Percentiles rank a stretch among this genome's conserved stretches.
These are phyloP conservation scores for Athelia psychrophila DNA, from an alignment of 1,284 basidiomycete species.

Conservation along the genomic window DNA sequence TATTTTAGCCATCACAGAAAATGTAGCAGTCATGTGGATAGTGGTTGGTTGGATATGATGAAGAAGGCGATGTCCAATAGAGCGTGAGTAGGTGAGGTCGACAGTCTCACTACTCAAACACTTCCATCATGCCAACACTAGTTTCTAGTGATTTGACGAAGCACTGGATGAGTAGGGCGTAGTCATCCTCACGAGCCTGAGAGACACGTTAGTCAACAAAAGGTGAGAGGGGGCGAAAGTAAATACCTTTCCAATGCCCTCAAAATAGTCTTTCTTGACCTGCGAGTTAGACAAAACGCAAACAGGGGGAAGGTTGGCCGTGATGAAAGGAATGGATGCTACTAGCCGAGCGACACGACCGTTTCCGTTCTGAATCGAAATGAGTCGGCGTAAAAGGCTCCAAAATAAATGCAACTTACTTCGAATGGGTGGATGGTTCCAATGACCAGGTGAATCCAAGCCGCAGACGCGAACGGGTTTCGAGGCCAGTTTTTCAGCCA, in stretches of 20 bases:
- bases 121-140: not conserved
- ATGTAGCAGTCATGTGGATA: too few relatives aligned
- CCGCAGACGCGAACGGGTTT: slow-evolving; percentile 9
- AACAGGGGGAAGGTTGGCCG: not conserved
- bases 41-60: too few relatives aligned
- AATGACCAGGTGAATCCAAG: slow-evolving; percentile 9
- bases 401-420: slow-evolving; percentile 1
- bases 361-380: slow-evolving; percentile 5
- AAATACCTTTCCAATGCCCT: slow-evolving; percentile 1
- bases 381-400: not conserved
- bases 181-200: slow-evolving; percentile 2
- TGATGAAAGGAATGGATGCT: slow-evolving; percentile 9
- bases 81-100: too few relatives aligned
- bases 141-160: slow-evolving; percentile 4
- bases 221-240: too few relatives aligned
- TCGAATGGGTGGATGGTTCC: slow-evolving; percentile 9
- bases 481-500: slow-evolving; percentile 9
- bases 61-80: too few relatives aligned
- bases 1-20: too few relatives aligned
- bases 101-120: not conserved
- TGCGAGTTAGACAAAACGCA: not conserved
- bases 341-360: slow-evolving; percentile 8
- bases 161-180: not conserved
- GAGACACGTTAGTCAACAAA: not conserved
- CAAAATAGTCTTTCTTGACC: not conserved